Evolutionary conservation across 306 rosid species (phyloP).

Genomic region (Cyclanthera cordifolia): DNA sequence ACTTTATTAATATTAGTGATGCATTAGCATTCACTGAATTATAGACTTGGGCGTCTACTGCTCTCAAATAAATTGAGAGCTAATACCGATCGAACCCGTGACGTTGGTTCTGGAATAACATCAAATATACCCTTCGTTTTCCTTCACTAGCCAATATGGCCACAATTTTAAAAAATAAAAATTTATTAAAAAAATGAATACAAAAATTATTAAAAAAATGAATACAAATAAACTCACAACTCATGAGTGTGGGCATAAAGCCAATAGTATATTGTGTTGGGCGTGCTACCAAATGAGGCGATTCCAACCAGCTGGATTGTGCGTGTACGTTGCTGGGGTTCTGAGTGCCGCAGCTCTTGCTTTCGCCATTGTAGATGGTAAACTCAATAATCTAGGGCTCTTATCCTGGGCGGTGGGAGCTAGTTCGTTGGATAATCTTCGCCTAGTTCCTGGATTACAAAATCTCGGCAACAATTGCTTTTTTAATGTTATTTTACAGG

Average conservation of each 20-base stretch:
- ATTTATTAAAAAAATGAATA: too few relatives aligned
- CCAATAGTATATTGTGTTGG: not conserved
- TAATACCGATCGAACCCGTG: too few relatives aligned
- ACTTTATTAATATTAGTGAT: too few relatives aligned
- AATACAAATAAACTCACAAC: too few relatives aligned
- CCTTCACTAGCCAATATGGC: too few relatives aligned
- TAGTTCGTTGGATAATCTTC: conserved; percentile 15
- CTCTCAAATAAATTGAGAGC: too few relatives aligned
- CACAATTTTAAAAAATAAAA: too few relatives aligned
- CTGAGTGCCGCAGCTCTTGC: conserved; percentile 35
- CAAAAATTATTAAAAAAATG: too few relatives aligned
- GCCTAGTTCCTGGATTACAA: conserved; percentile 57
- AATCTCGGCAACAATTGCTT: conserved; percentile 76
- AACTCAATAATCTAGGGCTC: conserved; percentile 20
- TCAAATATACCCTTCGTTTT: too few relatives aligned
- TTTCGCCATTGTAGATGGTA: conserved; percentile 32
- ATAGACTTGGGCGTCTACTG: too few relatives aligned
- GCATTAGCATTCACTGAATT: too few relatives aligned
- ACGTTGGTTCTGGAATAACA: too few relatives aligned
- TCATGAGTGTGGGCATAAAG: not conserved
- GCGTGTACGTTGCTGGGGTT: conserved; percentile 30
- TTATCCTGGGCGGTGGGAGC: conserved; percentile 24
- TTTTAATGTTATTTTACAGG: conserved; percentile 83
- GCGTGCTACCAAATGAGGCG: not conserved
- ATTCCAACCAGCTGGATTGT: conserved; percentile 16